Evolutionary conservation across 768 basidiomycete species (phyloP).

Genomic region (Leccinum broughii): DNA sequence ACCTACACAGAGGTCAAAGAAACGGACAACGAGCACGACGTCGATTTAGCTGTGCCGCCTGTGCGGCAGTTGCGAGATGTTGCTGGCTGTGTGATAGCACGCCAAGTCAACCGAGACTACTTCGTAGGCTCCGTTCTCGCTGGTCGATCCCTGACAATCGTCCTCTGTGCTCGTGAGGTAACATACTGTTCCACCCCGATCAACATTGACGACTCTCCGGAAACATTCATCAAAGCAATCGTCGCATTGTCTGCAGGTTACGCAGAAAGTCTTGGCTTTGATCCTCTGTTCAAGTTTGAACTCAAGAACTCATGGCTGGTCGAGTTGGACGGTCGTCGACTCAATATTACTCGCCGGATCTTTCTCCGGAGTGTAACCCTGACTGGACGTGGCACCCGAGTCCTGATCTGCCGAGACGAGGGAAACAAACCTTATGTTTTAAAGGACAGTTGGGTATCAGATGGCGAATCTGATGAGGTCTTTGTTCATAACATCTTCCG

Average conservation of each 20-base stretch:
- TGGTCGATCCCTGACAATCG: background rate
- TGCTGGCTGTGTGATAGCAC: background rate
- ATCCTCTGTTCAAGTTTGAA: background rate
- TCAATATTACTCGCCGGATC: background rate
- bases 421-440: background rate
- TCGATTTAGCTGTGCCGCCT: no score
- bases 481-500: background rate
- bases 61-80: background rate
- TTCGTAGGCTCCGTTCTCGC: background rate
- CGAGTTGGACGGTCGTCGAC: background rate
- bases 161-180: background rate
- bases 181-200: background rate
- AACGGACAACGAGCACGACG: background rate
- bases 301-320: background rate
- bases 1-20: background rate
- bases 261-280: background rate
- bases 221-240: background rate
- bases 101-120: background rate
- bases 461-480: background rate
- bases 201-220: background rate
- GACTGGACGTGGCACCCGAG: background rate
- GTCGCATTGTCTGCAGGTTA: background rate
- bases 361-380: background rate
- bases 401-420: background rate
- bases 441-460: background rate